Conservation (phyloP, 2,329 filamentous ascomycete genomes). For the Fusarium heterosporum region DNA sequence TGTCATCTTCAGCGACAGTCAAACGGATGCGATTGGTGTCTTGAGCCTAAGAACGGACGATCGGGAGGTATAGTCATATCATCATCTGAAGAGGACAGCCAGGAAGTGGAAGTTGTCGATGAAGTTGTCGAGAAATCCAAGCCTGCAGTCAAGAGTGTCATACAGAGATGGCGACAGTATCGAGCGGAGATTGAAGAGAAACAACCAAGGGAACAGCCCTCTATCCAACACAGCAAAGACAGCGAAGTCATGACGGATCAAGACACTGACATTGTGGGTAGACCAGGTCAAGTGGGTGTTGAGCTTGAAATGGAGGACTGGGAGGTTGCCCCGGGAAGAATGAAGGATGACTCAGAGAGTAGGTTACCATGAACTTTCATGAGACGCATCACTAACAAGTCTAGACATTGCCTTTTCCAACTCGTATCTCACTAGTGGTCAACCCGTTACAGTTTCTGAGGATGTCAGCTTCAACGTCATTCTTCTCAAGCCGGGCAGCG, state of each 20-base stretch:
- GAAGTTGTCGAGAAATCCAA: neutral
- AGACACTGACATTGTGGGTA: neutral
- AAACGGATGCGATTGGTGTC: constrained; percentile 47
- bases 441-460: constrained; percentile 52
- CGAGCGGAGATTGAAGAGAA: neutral
- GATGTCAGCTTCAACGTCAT: constrained; percentile 57
- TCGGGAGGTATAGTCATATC: constrained; percentile 6
- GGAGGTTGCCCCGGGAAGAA: constrained; percentile 59
- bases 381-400: neutral
- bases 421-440: constrained; percentile 54
- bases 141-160: too few species aligned
- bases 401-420: constrained; percentile 60
- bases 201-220: neutral
- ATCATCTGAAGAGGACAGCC: neutral
- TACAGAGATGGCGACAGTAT: too few species aligned
- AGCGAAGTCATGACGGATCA: neutral
- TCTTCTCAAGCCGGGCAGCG: constrained; percentile 55
- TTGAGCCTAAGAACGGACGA: neutral
- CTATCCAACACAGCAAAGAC: neutral
- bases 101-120: constrained; percentile 22
- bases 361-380: constrained; percentile 38
- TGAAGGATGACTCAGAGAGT: constrained; percentile 53
- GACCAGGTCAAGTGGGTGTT: constrained; percentile 17
- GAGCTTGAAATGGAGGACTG: constrained; percentile 57
- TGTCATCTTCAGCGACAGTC: constrained; percentile 39